Evolutionary conservation across 2,329 filamentous ascomycete species (phyloP).

Genomic region (Atkinsonella hypoxylon): DNA sequence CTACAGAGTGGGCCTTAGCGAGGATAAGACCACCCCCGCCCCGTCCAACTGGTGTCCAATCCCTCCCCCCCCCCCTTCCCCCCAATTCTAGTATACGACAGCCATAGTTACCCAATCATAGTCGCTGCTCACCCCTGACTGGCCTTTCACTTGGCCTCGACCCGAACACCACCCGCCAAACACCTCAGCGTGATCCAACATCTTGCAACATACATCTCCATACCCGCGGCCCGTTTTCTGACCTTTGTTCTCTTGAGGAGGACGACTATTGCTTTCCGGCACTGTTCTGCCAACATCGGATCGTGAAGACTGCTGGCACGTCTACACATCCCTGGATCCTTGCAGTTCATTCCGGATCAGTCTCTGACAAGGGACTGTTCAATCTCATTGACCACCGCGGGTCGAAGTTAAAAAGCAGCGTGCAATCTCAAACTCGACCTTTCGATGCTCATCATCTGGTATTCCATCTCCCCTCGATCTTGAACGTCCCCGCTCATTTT

Average conservation of each 20-base stretch:
- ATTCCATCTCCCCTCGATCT: not conserved
- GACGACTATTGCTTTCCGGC: not conserved
- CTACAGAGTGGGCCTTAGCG: not conserved
- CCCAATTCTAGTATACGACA: conserved; percentile 1
- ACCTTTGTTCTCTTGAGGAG: not conserved
- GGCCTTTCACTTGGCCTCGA: conserved; percentile 12
- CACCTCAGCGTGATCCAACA: conserved; percentile 1
- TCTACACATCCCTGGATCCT: not conserved
- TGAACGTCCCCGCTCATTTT: conserved; percentile 4
- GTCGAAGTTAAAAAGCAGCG: not conserved
- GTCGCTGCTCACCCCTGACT: conserved; percentile 6
- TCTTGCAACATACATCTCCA: conserved; percentile 4
- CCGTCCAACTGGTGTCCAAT: conserved; percentile 5
- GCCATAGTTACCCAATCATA: conserved; percentile 12
- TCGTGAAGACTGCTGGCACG: not conserved
- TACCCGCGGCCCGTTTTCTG: not conserved
- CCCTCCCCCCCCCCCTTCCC: not conserved
- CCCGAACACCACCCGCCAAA: conserved; percentile 2
- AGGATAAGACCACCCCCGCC: conserved; percentile 5
- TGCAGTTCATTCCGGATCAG: not conserved
- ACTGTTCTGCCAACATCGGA: not conserved
- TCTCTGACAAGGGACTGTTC: not conserved
- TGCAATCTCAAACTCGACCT: not conserved
- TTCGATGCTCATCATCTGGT: not conserved
- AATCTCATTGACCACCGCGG: not conserved